Evolutionary conservation across 106 monocot genomes (phyloP).

Genomic region (Cymbidium sinense): DNA sequence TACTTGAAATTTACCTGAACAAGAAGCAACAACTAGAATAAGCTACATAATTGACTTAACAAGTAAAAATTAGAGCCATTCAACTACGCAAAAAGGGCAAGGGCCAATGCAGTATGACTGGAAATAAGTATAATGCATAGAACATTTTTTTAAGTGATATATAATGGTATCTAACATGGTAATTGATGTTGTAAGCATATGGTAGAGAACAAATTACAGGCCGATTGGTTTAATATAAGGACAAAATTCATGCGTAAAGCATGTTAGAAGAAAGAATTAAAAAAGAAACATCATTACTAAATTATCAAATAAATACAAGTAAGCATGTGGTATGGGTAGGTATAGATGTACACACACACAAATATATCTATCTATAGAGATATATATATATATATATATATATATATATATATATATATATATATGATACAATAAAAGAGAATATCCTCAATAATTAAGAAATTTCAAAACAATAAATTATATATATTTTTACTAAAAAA

Average conservation of each 20-base stretch:
- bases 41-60: neutral
- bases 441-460: neutral
- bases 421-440: neutral
- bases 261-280: neutral
- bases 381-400: too few relatives aligned
- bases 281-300: neutral
- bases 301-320: neutral
- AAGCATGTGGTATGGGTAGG: too few relatives aligned
- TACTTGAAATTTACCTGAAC: constrained; percentile 76
- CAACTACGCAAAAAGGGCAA: neutral
- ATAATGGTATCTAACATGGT: too few relatives aligned
- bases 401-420: too few relatives aligned
- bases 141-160: too few relatives aligned
- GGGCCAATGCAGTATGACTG: too few relatives aligned
- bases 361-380: too few relatives aligned
- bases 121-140: too few relatives aligned
- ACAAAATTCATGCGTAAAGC: neutral
- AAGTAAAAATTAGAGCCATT: neutral
- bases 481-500: too few relatives aligned
- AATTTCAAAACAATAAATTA: neutral
- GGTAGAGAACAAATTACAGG: neutral
- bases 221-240: neutral
- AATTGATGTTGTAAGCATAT: neutral
- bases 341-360: too few relatives aligned
- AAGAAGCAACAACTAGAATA: neutral